phyloP scores from a whole-genome alignment of 139 green algal genomes.

The Trebouxia sp. region DNA sequence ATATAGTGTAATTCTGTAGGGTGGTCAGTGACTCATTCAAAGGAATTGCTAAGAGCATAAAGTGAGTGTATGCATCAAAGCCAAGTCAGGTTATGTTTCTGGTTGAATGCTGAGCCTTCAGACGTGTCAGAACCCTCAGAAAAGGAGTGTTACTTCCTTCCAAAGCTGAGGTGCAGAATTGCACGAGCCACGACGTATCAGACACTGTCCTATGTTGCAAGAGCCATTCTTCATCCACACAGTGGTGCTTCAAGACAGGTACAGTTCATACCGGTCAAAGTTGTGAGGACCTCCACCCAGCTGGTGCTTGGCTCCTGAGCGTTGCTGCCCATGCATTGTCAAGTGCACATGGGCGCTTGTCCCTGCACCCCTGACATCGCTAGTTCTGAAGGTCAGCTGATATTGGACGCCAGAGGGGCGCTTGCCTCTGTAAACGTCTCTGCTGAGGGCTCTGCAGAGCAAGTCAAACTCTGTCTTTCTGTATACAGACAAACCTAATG shows the following conservation, averaged over 20 bases:
- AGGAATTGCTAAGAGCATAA: background rate
- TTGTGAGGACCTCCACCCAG: conserved; percentile 39
- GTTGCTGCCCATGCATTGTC: conserved; percentile 48
- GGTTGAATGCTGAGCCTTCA: too few relatives aligned
- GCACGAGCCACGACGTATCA: too few relatives aligned
- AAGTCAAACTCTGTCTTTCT: too few relatives aligned
- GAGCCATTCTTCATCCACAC: too few relatives aligned
- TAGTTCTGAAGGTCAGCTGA: conserved; percentile 31
- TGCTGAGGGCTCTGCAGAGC: conserved; percentile 1
- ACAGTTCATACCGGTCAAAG: conserved; percentile 7
- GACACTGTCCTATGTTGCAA: too few relatives aligned
- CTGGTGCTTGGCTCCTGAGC: conserved; percentile 38
- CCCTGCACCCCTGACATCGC: background rate
- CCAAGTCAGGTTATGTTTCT: too few relatives aligned
- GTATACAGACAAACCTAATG: too few relatives aligned
- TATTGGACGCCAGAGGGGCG: conserved; percentile 40
- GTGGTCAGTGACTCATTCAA: background rate
- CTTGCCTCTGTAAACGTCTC: background rate
- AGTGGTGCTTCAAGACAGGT: background rate
- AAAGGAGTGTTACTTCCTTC: too few relatives aligned
- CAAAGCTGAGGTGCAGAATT: too few relatives aligned
- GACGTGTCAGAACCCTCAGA: too few relatives aligned
- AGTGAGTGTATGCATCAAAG: too few relatives aligned
- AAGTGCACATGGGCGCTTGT: conserved; percentile 33
- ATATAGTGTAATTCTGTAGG: background rate